Percentiles rank a stretch among this genome's conserved stretches.
These are phyloP conservation scores for Pythium phragmiticola DNA, from an alignment of 352 stramenopile species.

Conservation along the genomic window DNA sequence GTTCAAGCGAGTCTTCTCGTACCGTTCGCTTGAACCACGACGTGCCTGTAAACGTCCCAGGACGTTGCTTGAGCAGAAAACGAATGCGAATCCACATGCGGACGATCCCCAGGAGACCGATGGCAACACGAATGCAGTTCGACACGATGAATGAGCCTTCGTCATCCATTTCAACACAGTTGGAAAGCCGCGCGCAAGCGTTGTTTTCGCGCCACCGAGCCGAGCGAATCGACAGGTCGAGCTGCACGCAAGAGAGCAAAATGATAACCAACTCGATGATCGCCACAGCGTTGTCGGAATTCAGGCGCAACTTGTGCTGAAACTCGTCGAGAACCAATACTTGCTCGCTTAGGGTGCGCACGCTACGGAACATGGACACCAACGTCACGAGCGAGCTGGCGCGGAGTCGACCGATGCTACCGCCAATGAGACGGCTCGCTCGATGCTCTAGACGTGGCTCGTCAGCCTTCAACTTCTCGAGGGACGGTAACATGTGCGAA, in stretches of 20 bases:
- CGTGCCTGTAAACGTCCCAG: background rate
- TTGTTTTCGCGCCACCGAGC: conserved; percentile 55
- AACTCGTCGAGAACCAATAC: conserved; percentile 27
- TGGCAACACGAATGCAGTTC: conserved; percentile 33
- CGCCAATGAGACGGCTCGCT: background rate
- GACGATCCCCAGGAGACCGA: conserved; percentile 24
- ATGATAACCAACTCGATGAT: conserved; percentile 45
- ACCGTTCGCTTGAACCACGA: conserved; percentile 23
- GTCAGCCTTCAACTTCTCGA: background rate
- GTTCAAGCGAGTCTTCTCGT: background rate
- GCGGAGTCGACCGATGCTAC: background rate
- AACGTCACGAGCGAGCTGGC: conserved; percentile 25
- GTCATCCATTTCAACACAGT: conserved; percentile 36
- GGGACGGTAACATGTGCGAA: background rate
- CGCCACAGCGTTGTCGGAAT: conserved; percentile 40
- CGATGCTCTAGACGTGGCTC: background rate
- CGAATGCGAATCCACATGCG: conserved; percentile 29
- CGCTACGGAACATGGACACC: conserved; percentile 15
- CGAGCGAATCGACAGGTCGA: conserved; percentile 36
- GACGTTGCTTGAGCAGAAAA: conserved; percentile 25
- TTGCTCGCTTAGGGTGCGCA: conserved; percentile 13
- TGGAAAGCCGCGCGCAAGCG: conserved; percentile 24
- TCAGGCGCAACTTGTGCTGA: conserved; percentile 41
- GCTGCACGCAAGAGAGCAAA: conserved; percentile 38
- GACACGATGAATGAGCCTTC: conserved; percentile 40